phyloP scores from a whole-genome alignment of 352 stramenopile genomes.

The Halophytophthora polymorphica region DNA sequence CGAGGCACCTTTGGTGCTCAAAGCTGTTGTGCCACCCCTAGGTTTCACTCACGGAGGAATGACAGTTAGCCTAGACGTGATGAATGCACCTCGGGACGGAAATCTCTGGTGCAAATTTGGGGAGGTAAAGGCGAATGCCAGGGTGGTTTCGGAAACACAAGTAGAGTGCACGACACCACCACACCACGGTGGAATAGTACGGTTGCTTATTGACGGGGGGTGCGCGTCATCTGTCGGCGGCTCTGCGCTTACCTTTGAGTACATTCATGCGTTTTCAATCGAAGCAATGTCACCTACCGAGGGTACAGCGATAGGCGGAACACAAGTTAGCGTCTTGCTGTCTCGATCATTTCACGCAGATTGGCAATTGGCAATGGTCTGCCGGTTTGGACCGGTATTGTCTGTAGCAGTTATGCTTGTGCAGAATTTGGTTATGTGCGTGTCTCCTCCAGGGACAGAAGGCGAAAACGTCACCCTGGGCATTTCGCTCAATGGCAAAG shows the following conservation, averaged over 20 bases:
- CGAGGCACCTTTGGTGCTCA: constrained; percentile 18
- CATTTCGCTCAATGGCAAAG: constrained; percentile 24
- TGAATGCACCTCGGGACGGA: constrained; percentile 1
- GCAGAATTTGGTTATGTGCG: constrained; percentile 19
- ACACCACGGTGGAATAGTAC: constrained; percentile 12
- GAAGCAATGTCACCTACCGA: constrained; percentile 14
- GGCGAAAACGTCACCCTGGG: constrained; percentile 15
- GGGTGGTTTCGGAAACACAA: constrained; percentile 9
- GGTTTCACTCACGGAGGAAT: constrained; percentile 31
- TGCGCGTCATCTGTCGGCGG: constrained; percentile 6
- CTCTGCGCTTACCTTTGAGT: constrained; percentile 22
- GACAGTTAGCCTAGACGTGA: constrained; percentile 18
- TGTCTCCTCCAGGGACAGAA: constrained; percentile 9
- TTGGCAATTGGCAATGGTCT: constrained; percentile 12
- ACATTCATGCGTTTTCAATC: constrained; percentile 28
- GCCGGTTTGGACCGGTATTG: constrained; percentile 26
- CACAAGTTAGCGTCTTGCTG: constrained; percentile 22
- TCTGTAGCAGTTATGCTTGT: constrained; percentile 6
- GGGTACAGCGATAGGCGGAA: constrained; percentile 23
- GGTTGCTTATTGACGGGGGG: constrained; percentile 16
- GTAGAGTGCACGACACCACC: constrained; percentile 26
- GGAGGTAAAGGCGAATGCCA: constrained; percentile 8
- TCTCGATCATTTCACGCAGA: constrained; percentile 11
- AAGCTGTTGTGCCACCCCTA: constrained; percentile 15
- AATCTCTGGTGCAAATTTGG: constrained; percentile 32